These are phyloP conservation scores for Fraxinus velutina DNA, from an alignment of 305 asterid species.

Conservation along the genomic window DNA sequence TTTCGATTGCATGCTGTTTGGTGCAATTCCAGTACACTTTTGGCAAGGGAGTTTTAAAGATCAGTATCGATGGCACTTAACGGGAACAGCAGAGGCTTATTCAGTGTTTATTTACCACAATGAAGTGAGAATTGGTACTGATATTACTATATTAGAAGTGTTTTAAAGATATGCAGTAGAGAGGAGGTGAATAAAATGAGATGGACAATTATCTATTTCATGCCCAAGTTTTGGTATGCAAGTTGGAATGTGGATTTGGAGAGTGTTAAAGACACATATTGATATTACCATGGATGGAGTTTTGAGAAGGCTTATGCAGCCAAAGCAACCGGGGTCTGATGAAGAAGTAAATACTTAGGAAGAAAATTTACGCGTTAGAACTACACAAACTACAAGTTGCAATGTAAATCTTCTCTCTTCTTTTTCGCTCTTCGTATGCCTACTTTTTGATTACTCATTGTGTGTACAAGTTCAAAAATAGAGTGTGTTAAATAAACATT, in stretches of 20 bases:
- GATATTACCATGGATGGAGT: slow-evolving; percentile 64
- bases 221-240: slow-evolving; percentile 54
- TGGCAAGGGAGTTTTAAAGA: slow-evolving; percentile 51
- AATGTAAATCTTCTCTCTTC: background rate
- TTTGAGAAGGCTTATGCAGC: slow-evolving; percentile 45
- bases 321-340: slow-evolving; percentile 16
- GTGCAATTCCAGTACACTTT: slow-evolving; percentile 65
- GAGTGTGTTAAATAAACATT: too few relatives aligned
- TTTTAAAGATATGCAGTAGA: slow-evolving; percentile 33
- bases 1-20: slow-evolving; percentile 72
- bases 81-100: slow-evolving; percentile 26
- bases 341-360: background rate
- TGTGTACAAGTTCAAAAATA: background rate
- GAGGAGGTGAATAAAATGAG: slow-evolving; percentile 51
- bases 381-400: background rate
- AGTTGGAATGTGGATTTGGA: slow-evolving; percentile 36
- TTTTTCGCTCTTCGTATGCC: background rate
- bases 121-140: slow-evolving; percentile 40
- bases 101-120: slow-evolving; percentile 48
- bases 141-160: slow-evolving; percentile 20
- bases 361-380: background rate
- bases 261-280: slow-evolving; percentile 44
- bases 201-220: slow-evolving; percentile 35
- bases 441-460: too few relatives aligned
- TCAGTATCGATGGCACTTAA: slow-evolving; percentile 66